These are phyloP conservation scores for Echria macrotheca DNA, from an alignment of 495 filamentous ascomycete species.

Conservation along the genomic window DNA sequence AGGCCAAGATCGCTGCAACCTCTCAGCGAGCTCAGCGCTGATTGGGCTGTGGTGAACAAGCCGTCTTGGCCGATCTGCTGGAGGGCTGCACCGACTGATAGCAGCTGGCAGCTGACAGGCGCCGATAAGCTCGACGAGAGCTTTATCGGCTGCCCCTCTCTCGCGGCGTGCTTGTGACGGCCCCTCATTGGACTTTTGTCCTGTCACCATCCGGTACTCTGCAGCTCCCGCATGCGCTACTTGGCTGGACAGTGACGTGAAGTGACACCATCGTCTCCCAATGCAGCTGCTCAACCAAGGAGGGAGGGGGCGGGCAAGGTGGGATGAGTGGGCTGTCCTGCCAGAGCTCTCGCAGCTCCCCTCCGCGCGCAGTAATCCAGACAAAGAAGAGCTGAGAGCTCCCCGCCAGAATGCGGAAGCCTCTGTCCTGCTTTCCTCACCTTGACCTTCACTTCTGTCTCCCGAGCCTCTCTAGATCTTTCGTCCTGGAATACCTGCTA, in stretches of 20 bases:
- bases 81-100: background rate
- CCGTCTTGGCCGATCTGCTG: background rate
- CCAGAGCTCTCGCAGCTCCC: constrained; percentile 3
- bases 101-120: background rate
- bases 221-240: constrained; percentile 2
- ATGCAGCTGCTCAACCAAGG: background rate
- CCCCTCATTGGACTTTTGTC: constrained; percentile 5
- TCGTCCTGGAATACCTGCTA: no score
- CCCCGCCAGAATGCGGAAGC: background rate
- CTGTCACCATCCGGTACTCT: constrained; percentile 8
- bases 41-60: background rate
- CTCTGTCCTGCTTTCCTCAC: background rate
- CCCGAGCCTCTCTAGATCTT: background rate
- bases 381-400: constrained; percentile 5
- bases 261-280: constrained; percentile 7
- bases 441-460: background rate
- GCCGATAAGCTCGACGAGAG: background rate
- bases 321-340: background rate
- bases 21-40: background rate
- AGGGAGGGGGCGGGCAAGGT: background rate
- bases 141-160: constrained; percentile 6
- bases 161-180: constrained; percentile 1
- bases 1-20: background rate
- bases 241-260: constrained; percentile 2
- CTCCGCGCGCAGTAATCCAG: background rate